These are phyloP conservation scores for Fusarium piperis DNA, from an alignment of 2,329 filamentous ascomycete genomes.

Conservation along the genomic window DNA sequence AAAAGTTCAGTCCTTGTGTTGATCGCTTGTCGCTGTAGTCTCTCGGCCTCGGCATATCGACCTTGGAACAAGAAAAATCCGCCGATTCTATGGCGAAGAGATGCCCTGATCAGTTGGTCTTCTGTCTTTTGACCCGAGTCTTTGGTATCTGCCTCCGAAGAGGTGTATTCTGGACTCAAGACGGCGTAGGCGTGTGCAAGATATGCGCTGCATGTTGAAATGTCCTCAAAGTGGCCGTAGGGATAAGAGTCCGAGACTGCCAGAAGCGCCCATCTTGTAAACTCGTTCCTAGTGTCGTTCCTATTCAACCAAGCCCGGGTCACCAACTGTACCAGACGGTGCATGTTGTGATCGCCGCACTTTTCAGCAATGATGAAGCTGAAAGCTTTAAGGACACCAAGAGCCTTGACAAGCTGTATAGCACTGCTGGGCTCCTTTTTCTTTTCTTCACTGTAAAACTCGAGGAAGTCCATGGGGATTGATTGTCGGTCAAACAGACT, in stretches of 20 bases:
- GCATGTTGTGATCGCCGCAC: constrained; percentile 39
- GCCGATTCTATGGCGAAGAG: constrained; percentile 12
- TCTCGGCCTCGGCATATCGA: constrained; percentile 8
- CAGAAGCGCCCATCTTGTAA: constrained; percentile 31
- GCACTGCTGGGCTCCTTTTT: neutral
- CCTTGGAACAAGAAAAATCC: neutral
- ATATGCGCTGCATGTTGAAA: constrained; percentile 27
- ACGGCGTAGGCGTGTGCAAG: constrained; percentile 41
- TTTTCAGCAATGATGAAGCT: constrained; percentile 40
- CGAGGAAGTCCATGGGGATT: constrained; percentile 39
- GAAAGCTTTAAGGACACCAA: constrained; percentile 42
- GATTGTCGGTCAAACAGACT: constrained; percentile 44
- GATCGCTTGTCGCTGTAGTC: neutral
- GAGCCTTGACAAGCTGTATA: constrained; percentile 1
- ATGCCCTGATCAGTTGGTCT: constrained; percentile 13
- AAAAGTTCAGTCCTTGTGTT: too few relatives aligned
- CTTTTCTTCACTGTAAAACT: neutral
- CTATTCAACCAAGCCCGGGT: constrained; percentile 43
- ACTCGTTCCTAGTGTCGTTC: constrained; percentile 10
- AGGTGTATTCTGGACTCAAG: constrained; percentile 5
- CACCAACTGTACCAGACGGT: constrained; percentile 48
- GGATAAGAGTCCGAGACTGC: constrained; percentile 37
- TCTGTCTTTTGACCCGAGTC: neutral
- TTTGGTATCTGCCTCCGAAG: neutral
- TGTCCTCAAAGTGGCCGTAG: constrained; percentile 17